These are phyloP conservation scores for Eremothecium sinecaudum DNA, from an alignment of 1,139 yeast species.

Conservation along the genomic window DNA sequence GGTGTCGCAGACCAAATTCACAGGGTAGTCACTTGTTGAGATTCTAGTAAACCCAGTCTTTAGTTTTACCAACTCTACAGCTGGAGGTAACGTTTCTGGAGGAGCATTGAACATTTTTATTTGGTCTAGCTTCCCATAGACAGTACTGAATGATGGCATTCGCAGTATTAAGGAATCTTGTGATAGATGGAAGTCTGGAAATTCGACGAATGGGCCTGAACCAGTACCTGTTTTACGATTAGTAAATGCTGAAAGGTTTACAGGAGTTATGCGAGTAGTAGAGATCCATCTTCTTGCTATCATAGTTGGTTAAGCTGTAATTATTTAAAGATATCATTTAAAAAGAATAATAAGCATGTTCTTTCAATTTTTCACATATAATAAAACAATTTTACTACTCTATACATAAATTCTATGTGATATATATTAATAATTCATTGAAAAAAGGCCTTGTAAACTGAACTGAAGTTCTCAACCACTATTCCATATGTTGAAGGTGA, in stretches of 20 bases:
- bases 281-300: not conserved
- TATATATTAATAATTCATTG: constrained; percentile 3
- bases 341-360: no score
- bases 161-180: constrained; percentile 40
- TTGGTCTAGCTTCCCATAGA: constrained; percentile 38
- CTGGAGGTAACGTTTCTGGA: constrained; percentile 11
- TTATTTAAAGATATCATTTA: no score
- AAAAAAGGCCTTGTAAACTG: constrained; percentile 17
- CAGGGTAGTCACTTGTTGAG: constrained; percentile 20
- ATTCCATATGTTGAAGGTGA: constrained; percentile 19
- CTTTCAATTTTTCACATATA: no score
- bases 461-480: constrained; percentile 15
- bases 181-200: constrained; percentile 37
- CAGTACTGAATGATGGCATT: constrained; percentile 41
- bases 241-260: not conserved
- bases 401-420: no score
- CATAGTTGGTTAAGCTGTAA: no score
- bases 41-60: constrained; percentile 17
- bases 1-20: constrained; percentile 17
- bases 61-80: constrained; percentile 11
- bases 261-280: not conserved
- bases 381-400: no score
- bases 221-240: constrained; percentile 29
- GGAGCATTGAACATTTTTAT: constrained; percentile 41
- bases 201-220: constrained; percentile 32